Evolutionary conservation across 805 yeast genomes (phyloP).

Genomic region (Ogataea polymorpha): DNA sequence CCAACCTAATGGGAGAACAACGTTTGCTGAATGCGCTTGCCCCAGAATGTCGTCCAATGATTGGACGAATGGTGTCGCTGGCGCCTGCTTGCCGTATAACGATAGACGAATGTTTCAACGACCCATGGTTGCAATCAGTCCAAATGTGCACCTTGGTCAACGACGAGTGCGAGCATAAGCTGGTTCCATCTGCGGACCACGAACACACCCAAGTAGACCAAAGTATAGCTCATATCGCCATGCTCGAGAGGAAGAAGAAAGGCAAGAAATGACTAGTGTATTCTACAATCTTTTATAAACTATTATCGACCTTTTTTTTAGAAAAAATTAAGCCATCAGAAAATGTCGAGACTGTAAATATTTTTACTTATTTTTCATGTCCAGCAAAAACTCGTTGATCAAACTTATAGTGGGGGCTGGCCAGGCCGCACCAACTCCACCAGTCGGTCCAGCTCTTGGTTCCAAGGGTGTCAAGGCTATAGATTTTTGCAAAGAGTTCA

Average conservation of each 20-base stretch:
- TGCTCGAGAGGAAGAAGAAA: conserved; percentile 79
- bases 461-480: conserved; percentile 98
- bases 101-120: conserved; percentile 76
- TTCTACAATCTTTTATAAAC: not conserved
- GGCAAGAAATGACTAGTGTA: conserved; percentile 10
- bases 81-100: conserved; percentile 84
- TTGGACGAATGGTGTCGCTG: conserved; percentile 73
- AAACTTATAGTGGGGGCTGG: conserved; percentile 96
- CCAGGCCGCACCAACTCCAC: conserved; percentile 97
- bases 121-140: conserved; percentile 62
- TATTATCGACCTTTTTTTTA: not conserved
- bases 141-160: conserved; percentile 65
- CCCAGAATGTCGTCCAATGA: conserved; percentile 60
- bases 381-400: conserved; percentile 61
- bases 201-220: conserved; percentile 87
- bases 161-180: conserved; percentile 34
- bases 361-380: conserved; percentile 14
- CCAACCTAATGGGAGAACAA: conserved; percentile 67
- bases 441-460: conserved; percentile 98
- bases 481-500: conserved; percentile 97
- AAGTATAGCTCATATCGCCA: conserved; percentile 92
- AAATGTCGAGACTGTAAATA: not conserved
- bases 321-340: not conserved
- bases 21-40: conserved; percentile 70
- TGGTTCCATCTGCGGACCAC: conserved; percentile 56